Evolutionary conservation across 352 stramenopile species (phyloP), one percentile per base, ranked within the genome.

Genomic region (Blastocystis sp.): DNA sequence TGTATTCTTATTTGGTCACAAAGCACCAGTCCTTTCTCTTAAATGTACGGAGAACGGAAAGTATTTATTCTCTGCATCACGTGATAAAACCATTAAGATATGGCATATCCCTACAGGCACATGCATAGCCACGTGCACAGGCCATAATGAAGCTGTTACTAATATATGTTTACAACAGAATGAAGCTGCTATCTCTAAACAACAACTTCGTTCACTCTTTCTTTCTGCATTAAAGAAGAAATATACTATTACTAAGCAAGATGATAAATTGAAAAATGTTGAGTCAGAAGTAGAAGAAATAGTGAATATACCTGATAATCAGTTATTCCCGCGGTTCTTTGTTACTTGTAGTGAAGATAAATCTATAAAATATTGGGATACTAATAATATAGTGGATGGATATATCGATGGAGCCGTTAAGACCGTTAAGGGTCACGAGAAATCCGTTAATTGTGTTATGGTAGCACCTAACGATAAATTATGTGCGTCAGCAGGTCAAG

Each of bases 381-480:
- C 96, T 16, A 36, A 46, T n/a, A 71, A 73, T 30, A 28, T 52
- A 11, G 41, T 68, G 11, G 66, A 82, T 43, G 65, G 77, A 66
- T 67, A 73, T 42, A 72, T 74, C 37, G 71, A 78, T 34, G 71
- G 71, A 45, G 72, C 65, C 28, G 64, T 83, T 65, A 73, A 68
- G 41, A 79, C 73, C 9, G 73, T 82, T 30, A 90, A 79, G 62
- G 82, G 76, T 19, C 81, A 91, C 68, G 80, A 90, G 33, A 95
- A 98, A 73, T 89, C 95, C 69, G 88, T 96, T 37, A 96, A 98
- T 64, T 75, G 76, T 2, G 66, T 90, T 28, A 81, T 84, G 1
- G 72, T 96, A n/a, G 80, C 85, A 19, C 89, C 88, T 2, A 95
- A 96, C 67, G 87, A 96, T 65, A 86, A 82, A 1, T 75, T 96